Evolutionary conservation across 2,329 filamentous ascomycete genomes (phyloP), one percentile per base, ranked within the genome.

Genomic region (Huntiella moniliformis): DNA sequence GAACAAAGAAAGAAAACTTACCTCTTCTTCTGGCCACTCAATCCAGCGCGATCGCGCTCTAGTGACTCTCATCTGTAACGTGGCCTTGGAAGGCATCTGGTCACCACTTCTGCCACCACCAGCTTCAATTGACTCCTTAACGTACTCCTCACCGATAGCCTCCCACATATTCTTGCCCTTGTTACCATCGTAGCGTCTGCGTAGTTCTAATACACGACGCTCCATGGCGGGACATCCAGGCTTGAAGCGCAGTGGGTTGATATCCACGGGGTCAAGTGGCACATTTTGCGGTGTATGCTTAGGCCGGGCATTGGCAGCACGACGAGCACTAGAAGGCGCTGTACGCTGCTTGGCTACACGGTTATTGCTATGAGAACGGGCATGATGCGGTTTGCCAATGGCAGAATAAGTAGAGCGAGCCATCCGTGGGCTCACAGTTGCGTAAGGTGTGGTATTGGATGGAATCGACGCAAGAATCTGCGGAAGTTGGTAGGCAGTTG

Each of bases 91-190:
- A 59, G 60, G 11, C 58, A 57, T 50, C 62, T 59, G 7, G 54
- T 64, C 15, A 8, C 10, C 34, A 31, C 15, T 42, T 42, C 40
- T 42, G 40, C 40, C 40, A 34, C 40, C 7, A 12, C 13, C 28
- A 16, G 11, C 11, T 42, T 31, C 28, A 17, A 34, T 10, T 51
- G 47, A 11, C 54, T 54, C 22, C 22, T 28, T 28, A 10, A 28
- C 22, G 50, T 63, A 74, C 47, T 67, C 63, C 4, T 54, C 55
- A 42, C 64, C 62, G 48, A 75, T 73, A 35, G 63, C 60, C 17
- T 70, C 65, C 71, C 71, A 75, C 70, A 74, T 74, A 32, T 70
- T 68, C 51, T 70, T 70, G 12, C 71, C 71, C 52, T 69, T 70
- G 44, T 64, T 61, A 15, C 63, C 53, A 12, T 63, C 58, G 52